These are phyloP conservation scores for Helicocarpus griseus DNA, from an alignment of 2,329 filamentous ascomycete species.

Conservation along the genomic window DNA sequence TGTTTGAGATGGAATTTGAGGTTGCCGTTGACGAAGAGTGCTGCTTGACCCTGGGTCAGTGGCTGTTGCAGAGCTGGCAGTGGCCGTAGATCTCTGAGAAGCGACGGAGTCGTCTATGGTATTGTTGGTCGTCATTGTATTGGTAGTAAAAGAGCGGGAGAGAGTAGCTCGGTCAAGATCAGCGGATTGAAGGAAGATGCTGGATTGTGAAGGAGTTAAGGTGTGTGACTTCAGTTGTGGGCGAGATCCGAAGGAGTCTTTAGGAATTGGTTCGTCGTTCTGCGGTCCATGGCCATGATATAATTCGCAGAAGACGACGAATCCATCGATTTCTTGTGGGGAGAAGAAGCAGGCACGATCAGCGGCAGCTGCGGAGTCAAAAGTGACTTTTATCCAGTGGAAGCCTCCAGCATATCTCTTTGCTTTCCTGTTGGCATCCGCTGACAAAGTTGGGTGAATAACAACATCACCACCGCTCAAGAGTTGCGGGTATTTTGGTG, in stretches of 20 bases:
- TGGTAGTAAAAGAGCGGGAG: conserved; percentile 31
- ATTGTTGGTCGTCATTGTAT: conserved; percentile 23
- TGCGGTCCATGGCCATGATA: conserved; percentile 57
- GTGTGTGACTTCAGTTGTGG: conserved; percentile 23
- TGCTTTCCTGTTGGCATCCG: conserved; percentile 66
- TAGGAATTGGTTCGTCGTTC: conserved; percentile 54
- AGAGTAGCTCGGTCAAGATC: conserved; percentile 28
- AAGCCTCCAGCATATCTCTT: conserved; percentile 73
- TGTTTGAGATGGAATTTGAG: conserved; percentile 11
- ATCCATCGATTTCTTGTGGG: conserved; percentile 61
- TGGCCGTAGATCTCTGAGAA: conserved; percentile 29
- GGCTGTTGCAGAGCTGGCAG: conserved; percentile 34
- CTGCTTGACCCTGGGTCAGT: conserved; percentile 17
- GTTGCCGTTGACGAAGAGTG: conserved; percentile 21
- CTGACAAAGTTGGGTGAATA: conserved; percentile 56
- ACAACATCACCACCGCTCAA: conserved; percentile 65
- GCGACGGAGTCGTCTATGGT: conserved; percentile 4
- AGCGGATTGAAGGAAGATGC: conserved; percentile 24
- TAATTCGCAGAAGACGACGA: conserved; percentile 60
- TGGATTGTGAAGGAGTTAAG: conserved; percentile 27
- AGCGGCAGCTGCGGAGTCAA: conserved; percentile 62
- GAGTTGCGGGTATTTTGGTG: conserved; percentile 59
- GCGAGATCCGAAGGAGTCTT: conserved; percentile 27
- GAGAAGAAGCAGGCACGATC: conserved; percentile 60
- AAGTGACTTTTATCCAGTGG: conserved; percentile 87